These are phyloP conservation scores for Lolium rigidum DNA, from an alignment of 176 grass and related monocot genomes.

Conservation along the genomic window DNA sequence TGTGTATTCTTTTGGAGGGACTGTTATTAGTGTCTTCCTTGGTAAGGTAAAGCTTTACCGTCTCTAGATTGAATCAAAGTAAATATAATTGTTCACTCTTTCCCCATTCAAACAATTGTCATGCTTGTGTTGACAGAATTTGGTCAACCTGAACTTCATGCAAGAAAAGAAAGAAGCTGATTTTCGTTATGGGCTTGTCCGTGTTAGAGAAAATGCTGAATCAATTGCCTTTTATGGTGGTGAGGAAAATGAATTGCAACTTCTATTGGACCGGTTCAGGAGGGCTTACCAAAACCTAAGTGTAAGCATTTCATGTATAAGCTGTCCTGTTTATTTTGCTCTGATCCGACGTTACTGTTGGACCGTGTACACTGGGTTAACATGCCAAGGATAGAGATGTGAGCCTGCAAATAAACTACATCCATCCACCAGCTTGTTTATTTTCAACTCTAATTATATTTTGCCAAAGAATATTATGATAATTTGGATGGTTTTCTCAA, in stretches of 20 bases:
- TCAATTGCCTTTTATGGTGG: constrained; percentile 98
- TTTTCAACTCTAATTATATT: no score
- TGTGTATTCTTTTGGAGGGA: constrained; percentile 96
- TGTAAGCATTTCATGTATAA: constrained; percentile 54
- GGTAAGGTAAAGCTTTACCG: constrained; percentile 74
- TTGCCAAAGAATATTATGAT: no score
- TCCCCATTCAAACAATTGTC: constrained; percentile 25
- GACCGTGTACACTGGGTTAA: background rate
- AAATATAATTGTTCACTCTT: background rate
- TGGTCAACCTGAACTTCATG: constrained; percentile 98
- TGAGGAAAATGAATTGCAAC: constrained; percentile 91
- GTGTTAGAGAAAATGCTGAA: constrained; percentile 98
- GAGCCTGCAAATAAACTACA: no score
- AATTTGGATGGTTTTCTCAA: no score
- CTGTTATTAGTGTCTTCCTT: constrained; percentile 85
- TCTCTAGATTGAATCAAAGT: constrained; percentile 3
- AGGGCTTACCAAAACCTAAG: constrained; percentile 92
- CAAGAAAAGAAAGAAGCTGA: constrained; percentile 99
- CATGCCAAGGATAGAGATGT: no score
- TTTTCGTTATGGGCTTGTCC: constrained; percentile 96
- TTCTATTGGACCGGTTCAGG: constrained; percentile 89
- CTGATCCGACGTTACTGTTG: background rate
- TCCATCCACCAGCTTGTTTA: no score
- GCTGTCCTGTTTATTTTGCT: constrained; percentile 11
- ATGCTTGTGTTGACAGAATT: constrained; percentile 59